A percentile compares a stretch with the other conserved stretches of the same genome.
Evolutionary conservation across 192 early-diverging fungal species (phyloP).

Genomic region (Gaertneriomyces sp.): DNA sequence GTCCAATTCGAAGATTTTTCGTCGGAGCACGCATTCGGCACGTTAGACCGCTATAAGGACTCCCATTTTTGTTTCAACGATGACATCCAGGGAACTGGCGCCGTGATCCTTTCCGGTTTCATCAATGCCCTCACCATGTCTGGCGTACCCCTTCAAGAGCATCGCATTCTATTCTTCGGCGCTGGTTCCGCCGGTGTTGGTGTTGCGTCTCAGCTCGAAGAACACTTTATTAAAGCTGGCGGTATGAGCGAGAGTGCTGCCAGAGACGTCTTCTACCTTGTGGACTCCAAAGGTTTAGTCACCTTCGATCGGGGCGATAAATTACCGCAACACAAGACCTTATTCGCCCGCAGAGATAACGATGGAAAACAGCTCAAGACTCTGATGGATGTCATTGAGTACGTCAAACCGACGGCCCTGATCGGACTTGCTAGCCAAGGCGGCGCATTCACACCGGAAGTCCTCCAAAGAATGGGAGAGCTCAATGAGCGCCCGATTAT

Average conservation of each 20-base stretch:
- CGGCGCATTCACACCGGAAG: conserved; percentile 70
- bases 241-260: conserved; percentile 58
- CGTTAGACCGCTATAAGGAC: conserved; percentile 74
- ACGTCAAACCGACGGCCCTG: conserved; percentile 83
- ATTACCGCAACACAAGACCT: conserved; percentile 35
- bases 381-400: conserved; percentile 73
- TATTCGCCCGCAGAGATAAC: conserved; percentile 87
- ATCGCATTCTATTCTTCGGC: conserved; percentile 89
- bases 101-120: conserved; percentile 88
- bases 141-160: conserved; percentile 63
- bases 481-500: conserved; percentile 79
- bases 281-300: conserved; percentile 90
- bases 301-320: conserved; percentile 84
- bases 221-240: conserved; percentile 17
- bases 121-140: conserved; percentile 70
- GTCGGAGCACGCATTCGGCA: conserved; percentile 84
- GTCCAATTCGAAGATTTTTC: conserved; percentile 98
- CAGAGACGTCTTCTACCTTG: conserved; percentile 72
- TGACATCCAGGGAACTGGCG: conserved; percentile 88
- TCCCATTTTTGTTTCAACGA: conserved; percentile 90
- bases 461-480: conserved; percentile 71
- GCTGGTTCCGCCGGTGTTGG: conserved; percentile 94
- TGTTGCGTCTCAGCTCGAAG: conserved; percentile 61
- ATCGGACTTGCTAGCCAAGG: conserved; percentile 82
- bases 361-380: conserved; percentile 68